These are phyloP conservation scores for Phylloporus sp. DNA, from an alignment of 768 basidiomycete genomes.

Conservation along the genomic window DNA sequence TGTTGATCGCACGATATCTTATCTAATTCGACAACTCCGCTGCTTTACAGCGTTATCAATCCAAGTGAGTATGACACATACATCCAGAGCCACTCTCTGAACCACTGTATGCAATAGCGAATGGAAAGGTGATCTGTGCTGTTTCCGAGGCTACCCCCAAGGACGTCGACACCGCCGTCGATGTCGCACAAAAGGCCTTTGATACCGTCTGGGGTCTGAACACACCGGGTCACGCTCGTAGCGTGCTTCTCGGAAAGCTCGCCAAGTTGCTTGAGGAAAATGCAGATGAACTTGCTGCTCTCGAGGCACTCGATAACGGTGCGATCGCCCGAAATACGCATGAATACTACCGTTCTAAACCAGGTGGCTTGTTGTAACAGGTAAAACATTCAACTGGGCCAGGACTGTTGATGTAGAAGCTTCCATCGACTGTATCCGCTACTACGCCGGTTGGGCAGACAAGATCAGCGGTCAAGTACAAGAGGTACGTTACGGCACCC, in stretches of 20 bases:
- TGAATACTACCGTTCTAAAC: not conserved
- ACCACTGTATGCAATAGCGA: conserved; percentile 37
- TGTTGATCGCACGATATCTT: not conserved
- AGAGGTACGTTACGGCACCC: conserved; percentile 34
- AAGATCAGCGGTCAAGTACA: conserved; percentile 75
- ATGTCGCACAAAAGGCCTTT: conserved; percentile 55
- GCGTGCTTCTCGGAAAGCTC: conserved; percentile 55
- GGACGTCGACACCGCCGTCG: conserved; percentile 76
- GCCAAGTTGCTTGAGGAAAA: conserved; percentile 60
- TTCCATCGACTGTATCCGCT: conserved; percentile 43
- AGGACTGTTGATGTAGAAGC: conserved; percentile 44
- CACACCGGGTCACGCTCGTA: conserved; percentile 46
- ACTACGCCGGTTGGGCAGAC: conserved; percentile 90
- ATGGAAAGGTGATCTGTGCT: conserved; percentile 54
- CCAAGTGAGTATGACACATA: conserved; percentile 35
- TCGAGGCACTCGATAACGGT: conserved; percentile 73
- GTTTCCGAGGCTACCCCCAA: conserved; percentile 53
- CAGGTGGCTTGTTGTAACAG: conserved; percentile 20
- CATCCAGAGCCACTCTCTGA: not conserved
- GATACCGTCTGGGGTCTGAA: conserved; percentile 69
- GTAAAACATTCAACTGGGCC: conserved; percentile 51
- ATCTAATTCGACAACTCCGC: not conserved
- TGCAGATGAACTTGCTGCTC: conserved; percentile 59
- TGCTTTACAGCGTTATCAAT: conserved; percentile 47
- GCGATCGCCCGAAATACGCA: not conserved